phyloP scores from a whole-genome alignment of 768 basidiomycete species.

The Hypholoma sublateritium region DNA sequence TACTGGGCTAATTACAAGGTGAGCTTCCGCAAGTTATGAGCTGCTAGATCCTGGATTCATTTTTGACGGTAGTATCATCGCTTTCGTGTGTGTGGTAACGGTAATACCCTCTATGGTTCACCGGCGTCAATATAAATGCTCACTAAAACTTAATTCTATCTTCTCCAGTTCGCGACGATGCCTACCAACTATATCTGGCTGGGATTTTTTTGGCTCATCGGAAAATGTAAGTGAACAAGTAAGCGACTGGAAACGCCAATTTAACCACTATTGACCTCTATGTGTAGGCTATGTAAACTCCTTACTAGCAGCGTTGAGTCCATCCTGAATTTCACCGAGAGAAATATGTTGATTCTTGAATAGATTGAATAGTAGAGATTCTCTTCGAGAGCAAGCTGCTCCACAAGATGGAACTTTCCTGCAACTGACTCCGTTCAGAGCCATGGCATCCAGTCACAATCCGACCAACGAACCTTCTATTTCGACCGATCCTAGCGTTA shows the following conservation, averaged over 20 bases:
- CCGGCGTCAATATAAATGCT: neutral
- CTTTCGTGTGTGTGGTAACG: constrained; percentile 39
- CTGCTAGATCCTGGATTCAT: neutral
- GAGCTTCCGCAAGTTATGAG: neutral
- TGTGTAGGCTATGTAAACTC: constrained; percentile 51
- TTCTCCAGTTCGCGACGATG: constrained; percentile 40
- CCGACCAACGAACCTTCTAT: constrained; percentile 12
- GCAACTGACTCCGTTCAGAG: constrained; percentile 32
- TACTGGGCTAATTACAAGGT: constrained; percentile 44
- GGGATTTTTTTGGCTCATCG: constrained; percentile 50
- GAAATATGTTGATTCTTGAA: constrained; percentile 1
- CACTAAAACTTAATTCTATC: neutral
- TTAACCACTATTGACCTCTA: neutral
- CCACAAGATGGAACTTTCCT: constrained; percentile 33
- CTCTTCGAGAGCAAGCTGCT: constrained; percentile 39
- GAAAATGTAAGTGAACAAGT: constrained; percentile 40
- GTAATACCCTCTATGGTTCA: constrained; percentile 22
- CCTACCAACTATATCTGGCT: constrained; percentile 48
- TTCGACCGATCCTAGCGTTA: constrained; percentile 11
- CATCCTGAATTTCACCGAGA: neutral
- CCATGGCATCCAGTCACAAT: constrained; percentile 17
- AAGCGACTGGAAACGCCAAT: neutral
- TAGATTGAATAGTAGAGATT: constrained; percentile 48
- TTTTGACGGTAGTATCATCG: constrained; percentile 32
- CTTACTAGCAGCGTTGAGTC: constrained; percentile 47